These are phyloP conservation scores for Purshia tridentata DNA, from an alignment of 306 rosid genomes.

Conservation along the genomic window DNA sequence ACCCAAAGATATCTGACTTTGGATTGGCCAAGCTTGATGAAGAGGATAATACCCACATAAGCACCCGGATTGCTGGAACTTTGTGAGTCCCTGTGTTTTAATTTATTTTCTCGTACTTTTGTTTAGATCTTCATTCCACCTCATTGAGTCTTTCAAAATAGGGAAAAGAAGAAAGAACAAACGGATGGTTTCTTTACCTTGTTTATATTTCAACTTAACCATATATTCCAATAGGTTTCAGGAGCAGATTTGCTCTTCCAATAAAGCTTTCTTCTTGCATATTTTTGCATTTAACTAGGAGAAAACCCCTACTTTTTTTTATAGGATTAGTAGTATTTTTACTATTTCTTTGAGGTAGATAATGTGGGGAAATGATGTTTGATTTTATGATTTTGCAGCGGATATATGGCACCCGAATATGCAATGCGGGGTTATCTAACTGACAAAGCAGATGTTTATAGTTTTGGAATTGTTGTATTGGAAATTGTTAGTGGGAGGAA, in stretches of 20 bases:
- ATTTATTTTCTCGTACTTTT: background rate
- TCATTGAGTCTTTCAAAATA: background rate
- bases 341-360: background rate
- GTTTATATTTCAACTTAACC: background rate
- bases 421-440: conserved; percentile 72
- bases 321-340: background rate
- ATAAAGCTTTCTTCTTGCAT: background rate
- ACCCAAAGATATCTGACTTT: conserved; percentile 70
- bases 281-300: background rate
- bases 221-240: background rate
- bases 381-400: conserved; percentile 24
- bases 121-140: background rate
- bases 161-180: background rate
- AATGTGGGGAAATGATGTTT: background rate
- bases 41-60: conserved; percentile 63
- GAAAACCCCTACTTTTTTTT: background rate
- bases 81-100: conserved; percentile 35
- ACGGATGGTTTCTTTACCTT: background rate
- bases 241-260: background rate
- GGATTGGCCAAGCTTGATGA: conserved; percentile 78
- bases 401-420: conserved; percentile 60
- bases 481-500: conserved; percentile 58
- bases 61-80: conserved; percentile 70
- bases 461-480: conserved; percentile 57
- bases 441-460: conserved; percentile 76